Percentiles rank a stretch among this genome's conserved stretches.
phyloP scores from a whole-genome alignment of 176 grass and related monocot species.

The Olyra latifolia region DNA sequence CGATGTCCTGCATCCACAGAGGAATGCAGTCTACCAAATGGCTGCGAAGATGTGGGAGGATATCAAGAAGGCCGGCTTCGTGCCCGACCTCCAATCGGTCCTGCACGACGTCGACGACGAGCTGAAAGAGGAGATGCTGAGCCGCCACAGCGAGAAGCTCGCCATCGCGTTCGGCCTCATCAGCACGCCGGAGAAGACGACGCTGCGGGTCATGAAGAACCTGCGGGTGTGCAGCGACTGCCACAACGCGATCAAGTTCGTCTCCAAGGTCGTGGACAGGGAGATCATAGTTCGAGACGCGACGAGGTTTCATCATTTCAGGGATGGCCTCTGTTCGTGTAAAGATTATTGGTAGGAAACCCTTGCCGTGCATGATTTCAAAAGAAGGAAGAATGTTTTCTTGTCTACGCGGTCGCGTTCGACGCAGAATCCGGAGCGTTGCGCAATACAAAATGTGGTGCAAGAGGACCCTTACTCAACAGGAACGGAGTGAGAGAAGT shows the following conservation, averaged over 20 bases:
- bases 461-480: too few species aligned
- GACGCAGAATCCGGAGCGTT: too few species aligned
- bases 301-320: conserved; percentile 78
- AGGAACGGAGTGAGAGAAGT: too few species aligned
- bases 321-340: conserved; percentile 67
- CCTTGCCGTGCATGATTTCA: background rate
- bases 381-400: background rate
- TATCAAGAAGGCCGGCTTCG: conserved; percentile 67
- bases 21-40: conserved; percentile 50
- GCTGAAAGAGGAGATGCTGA: conserved; percentile 76
- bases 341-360: conserved; percentile 75
- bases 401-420: too few species aligned
- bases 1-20: conserved; percentile 58
- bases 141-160: conserved; percentile 80
- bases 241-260: conserved; percentile 62
- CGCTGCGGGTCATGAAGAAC: conserved; percentile 72
- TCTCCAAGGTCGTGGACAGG: conserved; percentile 60
- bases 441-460: too few species aligned
- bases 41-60: conserved; percentile 59
- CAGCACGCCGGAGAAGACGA: conserved; percentile 56
- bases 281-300: conserved; percentile 78
- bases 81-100: conserved; percentile 54
- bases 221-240: conserved; percentile 76
- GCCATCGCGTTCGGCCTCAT: conserved; percentile 73
- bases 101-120: conserved; percentile 69